A percentile compares a stretch with the other conserved stretches of the same genome.
These are phyloP conservation scores for Lenwebbia sp. DNA, from an alignment of 345 rosid genomes.

Conservation along the genomic window DNA sequence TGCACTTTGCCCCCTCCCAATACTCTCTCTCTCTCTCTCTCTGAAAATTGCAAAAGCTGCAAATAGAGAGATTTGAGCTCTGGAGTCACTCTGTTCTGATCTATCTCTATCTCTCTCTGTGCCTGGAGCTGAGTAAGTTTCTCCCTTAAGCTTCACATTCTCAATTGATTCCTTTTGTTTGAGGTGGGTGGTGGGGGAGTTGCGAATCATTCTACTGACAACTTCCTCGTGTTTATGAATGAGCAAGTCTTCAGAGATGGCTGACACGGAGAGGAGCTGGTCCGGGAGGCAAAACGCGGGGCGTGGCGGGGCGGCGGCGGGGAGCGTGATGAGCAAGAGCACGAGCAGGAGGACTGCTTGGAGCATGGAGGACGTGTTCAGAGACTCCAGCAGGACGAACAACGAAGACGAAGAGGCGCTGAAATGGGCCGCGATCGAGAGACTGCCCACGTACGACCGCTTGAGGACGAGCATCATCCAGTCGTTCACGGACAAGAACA, in stretches of 20 bases:
- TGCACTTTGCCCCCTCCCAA: background rate
- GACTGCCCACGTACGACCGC: slow-evolving; percentile 71
- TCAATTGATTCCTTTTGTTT: background rate
- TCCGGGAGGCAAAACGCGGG: background rate
- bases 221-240: background rate
- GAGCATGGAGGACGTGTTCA: slow-evolving; percentile 56
- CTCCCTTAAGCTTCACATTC: background rate
- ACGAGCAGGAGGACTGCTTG: slow-evolving; percentile 42
- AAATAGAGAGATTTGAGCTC: background rate
- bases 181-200: background rate
- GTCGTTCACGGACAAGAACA: slow-evolving; percentile 28
- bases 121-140: background rate
- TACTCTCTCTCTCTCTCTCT: background rate
- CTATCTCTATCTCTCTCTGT: background rate
- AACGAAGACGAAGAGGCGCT: slow-evolving; percentile 88
- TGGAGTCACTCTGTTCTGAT: background rate
- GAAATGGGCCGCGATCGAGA: slow-evolving; percentile 96
- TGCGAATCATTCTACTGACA: background rate
- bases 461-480: slow-evolving; percentile 67
- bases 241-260: slow-evolving; percentile 11
- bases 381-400: slow-evolving; percentile 25
- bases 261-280: slow-evolving; percentile 10
- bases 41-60: background rate
- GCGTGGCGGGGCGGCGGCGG: background rate
- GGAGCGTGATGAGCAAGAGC: slow-evolving; percentile 29